Evolutionary conservation across 148 eudicot species (phyloP), one percentile per base, ranked within the genome.

Genomic region (Vaccinium darrowii): DNA sequence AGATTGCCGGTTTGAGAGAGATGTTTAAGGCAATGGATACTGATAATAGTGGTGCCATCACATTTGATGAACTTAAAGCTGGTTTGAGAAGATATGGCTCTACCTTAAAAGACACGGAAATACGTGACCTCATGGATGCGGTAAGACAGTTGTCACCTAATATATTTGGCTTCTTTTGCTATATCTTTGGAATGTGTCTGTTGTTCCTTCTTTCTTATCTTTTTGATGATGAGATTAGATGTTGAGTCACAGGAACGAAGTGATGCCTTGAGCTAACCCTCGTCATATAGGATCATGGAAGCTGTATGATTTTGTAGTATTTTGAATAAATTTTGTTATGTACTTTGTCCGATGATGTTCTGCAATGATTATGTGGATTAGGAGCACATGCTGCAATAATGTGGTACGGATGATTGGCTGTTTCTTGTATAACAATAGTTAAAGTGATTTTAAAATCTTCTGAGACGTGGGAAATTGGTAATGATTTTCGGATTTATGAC

Each of bases 1-100:
- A 97, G 89, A 97, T 97, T 86, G 98, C 98, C 84, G 99, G 98
- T 63, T 84, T 97, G 84, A 95, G 85, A 88, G 98, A 95, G 90
- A 97, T 97, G 98, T 97, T 97, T 82, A 86, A 84, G 92, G 90
- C 98, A 84, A 97, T 97, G 98, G 99, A 97, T 83, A 97, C 99
- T 67, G 99, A 97, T 85, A 95, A 93, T 82, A 95, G 98, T 87
- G 99, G 99, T 84, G 95, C 98, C 84, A 97, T 97, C 83, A 95
- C 99, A 86, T 97, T 94, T 72, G 98, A 97, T 86, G 99, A 95
- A 87, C 98, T 97, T 69, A 95, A 94, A 92, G 98, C 93, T 84
- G 98, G 99, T 86, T 94, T 97, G 69, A 90, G 91, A 82, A 95
- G 93, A 95, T 95, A 94, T 43, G 99, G 99, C 62, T 97, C 99